Percentiles rank a stretch among this genome's conserved stretches.
These are phyloP conservation scores for Aureobasidium melanogenum DNA, from an alignment of 2,329 filamentous ascomycete species.

Conservation along the genomic window DNA sequence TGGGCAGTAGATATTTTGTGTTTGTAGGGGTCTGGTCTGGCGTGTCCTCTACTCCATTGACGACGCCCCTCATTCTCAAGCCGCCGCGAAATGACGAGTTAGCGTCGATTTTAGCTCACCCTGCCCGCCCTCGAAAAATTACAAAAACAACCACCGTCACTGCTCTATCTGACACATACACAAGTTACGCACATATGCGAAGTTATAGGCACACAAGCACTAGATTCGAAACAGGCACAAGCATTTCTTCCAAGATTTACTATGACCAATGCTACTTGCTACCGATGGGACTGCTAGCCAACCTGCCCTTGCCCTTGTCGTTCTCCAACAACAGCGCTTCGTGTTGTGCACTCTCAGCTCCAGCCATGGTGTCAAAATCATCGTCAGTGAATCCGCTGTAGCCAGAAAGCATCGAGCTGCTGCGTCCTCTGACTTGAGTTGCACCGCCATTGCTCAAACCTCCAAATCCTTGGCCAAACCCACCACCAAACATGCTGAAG, in stretches of 20 bases:
- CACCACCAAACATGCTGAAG: constrained; percentile 15
- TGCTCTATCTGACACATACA: background rate
- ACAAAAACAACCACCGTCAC: background rate
- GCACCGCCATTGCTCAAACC: constrained; percentile 15
- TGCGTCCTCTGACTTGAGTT: constrained; percentile 36
- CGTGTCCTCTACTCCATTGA: background rate
- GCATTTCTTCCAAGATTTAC: constrained; percentile 7
- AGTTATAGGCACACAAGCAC: background rate
- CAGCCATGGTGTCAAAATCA: constrained; percentile 13
- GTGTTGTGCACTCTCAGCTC: background rate
- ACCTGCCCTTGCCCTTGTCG: constrained; percentile 13
- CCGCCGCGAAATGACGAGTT: background rate
- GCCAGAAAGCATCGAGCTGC: constrained; percentile 44
- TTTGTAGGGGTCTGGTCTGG: constrained; percentile 6
- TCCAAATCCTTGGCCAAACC: constrained; percentile 7
- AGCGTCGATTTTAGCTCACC: background rate
- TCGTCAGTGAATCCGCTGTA: constrained; percentile 43
- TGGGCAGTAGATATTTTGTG: background rate
- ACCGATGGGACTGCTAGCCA: constrained; percentile 11
- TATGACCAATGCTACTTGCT: constrained; percentile 10
- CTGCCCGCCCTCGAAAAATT: background rate
- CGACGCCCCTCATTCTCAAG: background rate
- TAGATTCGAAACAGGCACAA: background rate
- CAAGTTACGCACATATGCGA: background rate
- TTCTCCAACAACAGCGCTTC: constrained; percentile 10